Evolutionary conservation across 73 alveolate species (phyloP).

Genomic region (Paramecium sonneborni): DNA sequence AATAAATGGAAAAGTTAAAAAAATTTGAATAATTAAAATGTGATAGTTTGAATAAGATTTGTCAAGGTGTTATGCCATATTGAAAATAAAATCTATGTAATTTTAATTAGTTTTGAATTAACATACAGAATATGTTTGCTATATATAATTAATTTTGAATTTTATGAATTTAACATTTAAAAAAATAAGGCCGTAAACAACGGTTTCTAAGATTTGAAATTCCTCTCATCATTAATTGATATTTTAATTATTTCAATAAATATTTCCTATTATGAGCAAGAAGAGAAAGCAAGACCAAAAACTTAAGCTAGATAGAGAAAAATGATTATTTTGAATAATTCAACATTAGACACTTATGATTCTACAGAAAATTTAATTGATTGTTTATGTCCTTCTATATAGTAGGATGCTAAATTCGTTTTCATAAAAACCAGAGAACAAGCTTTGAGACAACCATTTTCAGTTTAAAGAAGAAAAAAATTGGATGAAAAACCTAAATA

Average conservation of each 20-base stretch:
- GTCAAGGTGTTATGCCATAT: not conserved
- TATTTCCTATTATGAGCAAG: not conserved
- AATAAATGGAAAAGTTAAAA: not conserved
- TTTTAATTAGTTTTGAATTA: not conserved
- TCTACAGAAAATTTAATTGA: not conserved
- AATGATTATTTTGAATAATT: not conserved
- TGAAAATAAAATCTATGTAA: not conserved
- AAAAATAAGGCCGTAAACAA: not conserved
- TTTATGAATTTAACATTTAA: not conserved
- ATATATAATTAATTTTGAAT: not conserved
- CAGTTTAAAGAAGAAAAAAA: not conserved
- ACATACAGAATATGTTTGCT: not conserved
- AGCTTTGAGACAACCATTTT: not conserved
- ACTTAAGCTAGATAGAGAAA: not conserved
- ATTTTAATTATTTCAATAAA: not conserved
- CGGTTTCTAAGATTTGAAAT: not conserved
- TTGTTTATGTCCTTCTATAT: not conserved
- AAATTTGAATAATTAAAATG: not conserved
- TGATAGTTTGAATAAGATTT: not conserved
- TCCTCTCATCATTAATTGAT: not conserved
- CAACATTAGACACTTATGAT: not conserved
- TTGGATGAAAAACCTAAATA: not conserved
- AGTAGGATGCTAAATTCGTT: not conserved
- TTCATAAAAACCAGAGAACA: not conserved
- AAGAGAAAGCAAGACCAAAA: not conserved